Conservation (phyloP, 2,329 filamentous ascomycete genomes). For the Colletotrichum camelliae region DNA sequence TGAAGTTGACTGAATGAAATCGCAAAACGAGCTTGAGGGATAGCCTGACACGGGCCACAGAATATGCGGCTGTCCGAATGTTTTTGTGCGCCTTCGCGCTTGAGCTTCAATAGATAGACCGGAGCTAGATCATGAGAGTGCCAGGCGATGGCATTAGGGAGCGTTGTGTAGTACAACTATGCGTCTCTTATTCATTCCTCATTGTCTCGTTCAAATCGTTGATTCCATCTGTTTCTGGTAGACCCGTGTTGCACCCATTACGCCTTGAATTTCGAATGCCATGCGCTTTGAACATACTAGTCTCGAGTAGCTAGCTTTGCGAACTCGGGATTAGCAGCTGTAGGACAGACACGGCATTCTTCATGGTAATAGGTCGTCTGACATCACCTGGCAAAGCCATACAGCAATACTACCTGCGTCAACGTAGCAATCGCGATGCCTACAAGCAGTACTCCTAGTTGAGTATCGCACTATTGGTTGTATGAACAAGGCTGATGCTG, state of each 20-base stretch:
- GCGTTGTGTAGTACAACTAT: background rate
- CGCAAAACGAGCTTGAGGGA: background rate
- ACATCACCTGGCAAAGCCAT: background rate
- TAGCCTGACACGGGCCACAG: background rate
- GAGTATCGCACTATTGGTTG: background rate
- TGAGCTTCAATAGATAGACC: background rate
- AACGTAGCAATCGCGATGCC: background rate
- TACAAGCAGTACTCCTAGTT: background rate
- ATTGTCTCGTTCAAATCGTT: background rate
- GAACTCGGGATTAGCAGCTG: background rate
- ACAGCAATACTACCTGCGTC: background rate
- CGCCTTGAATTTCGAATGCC: background rate
- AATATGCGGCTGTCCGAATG: background rate
- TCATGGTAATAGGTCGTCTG: background rate
- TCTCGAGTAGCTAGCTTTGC: background rate
- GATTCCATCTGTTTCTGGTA: background rate
- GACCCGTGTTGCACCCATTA: background rate
- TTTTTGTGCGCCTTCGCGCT: background rate
- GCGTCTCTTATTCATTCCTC: background rate
- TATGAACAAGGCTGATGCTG: background rate
- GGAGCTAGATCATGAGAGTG: background rate
- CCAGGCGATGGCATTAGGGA: background rate
- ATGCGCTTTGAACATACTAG: background rate
- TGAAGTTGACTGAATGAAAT: background rate
- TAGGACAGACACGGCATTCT: background rate